These are phyloP conservation scores for Russula griseocarnosa DNA, from an alignment of 768 basidiomycete species.

Conservation along the genomic window DNA sequence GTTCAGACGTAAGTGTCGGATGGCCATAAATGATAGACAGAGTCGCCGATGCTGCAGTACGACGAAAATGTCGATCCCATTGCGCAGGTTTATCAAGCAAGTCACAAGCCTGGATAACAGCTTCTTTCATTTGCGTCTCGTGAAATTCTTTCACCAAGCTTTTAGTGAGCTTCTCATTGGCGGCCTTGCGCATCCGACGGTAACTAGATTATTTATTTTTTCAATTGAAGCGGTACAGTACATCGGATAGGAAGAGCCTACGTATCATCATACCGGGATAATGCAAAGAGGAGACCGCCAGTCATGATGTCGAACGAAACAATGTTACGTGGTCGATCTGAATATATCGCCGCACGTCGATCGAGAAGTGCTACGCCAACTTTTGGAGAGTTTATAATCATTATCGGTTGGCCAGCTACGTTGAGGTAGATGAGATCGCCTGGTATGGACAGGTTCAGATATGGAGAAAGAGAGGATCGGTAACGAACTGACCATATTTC, in stretches of 20 bases:
- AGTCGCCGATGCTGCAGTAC: neutral
- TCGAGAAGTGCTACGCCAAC: neutral
- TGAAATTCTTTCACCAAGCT: neutral
- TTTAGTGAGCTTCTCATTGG: neutral
- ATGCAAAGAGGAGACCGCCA: neutral
- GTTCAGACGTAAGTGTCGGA: neutral
- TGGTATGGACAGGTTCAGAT: neutral
- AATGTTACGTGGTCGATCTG: neutral
- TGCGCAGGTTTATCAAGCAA: neutral
- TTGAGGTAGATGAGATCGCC: neutral
- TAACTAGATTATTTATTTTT: neutral
- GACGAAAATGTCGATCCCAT: neutral
- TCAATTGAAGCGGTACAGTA: no score
- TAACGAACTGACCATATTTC: neutral
- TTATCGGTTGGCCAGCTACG: neutral
- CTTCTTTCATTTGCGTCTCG: neutral
- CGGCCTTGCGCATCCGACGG: slow-evolving; percentile 3
- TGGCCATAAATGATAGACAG: neutral
- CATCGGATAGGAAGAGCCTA: neutral
- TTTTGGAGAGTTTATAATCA: neutral
- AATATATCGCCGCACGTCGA: neutral
- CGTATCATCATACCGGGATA: neutral
- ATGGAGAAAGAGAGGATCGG: neutral
- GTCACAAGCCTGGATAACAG: neutral
- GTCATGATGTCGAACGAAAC: neutral